Evolutionary conservation across 2,329 filamentous ascomycete species (phyloP).

Genomic region (Neonectria ditissima): DNA sequence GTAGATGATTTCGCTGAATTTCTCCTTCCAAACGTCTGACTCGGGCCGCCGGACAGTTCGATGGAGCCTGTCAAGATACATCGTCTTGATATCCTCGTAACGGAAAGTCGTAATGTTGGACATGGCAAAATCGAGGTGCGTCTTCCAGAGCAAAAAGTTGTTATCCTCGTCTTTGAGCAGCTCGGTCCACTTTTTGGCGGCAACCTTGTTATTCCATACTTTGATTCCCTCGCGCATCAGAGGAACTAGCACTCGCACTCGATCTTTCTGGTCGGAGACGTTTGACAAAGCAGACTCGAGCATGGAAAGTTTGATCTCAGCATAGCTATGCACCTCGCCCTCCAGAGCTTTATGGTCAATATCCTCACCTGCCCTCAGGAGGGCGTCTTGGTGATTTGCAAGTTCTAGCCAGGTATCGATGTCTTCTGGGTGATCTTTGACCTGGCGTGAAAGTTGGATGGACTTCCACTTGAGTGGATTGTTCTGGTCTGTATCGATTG

Average conservation of each 20-base stretch:
- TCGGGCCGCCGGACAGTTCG: conserved; percentile 26
- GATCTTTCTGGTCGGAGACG: conserved; percentile 58
- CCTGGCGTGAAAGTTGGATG: conserved; percentile 70
- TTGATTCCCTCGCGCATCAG: conserved; percentile 80
- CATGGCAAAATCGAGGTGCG: conserved; percentile 79
- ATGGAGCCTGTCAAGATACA: conserved; percentile 66
- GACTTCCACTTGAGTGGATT: conserved; percentile 66
- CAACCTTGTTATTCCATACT: conserved; percentile 75
- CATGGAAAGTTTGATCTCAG: conserved; percentile 83
- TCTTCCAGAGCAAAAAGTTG: conserved; percentile 75
- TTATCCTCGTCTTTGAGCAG: conserved; percentile 43
- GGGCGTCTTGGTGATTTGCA: conserved; percentile 79
- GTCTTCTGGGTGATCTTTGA: conserved; percentile 75
- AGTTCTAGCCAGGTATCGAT: conserved; percentile 80
- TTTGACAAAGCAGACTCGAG: conserved; percentile 81
- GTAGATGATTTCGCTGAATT: conserved; percentile 64
- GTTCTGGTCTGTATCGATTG: conserved; percentile 49
- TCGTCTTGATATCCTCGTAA: conserved; percentile 72
- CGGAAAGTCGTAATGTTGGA: conserved; percentile 74
- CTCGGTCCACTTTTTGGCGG: conserved; percentile 74
- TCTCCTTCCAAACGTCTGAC: conserved; percentile 2
- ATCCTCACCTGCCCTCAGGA: conserved; percentile 66
- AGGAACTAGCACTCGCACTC: conserved; percentile 72
- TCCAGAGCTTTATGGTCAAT: conserved; percentile 60
- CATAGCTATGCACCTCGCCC: conserved; percentile 75